phyloP scores from a whole-genome alignment of 2,329 filamentous ascomycete species.

The Didymella pinodella region DNA sequence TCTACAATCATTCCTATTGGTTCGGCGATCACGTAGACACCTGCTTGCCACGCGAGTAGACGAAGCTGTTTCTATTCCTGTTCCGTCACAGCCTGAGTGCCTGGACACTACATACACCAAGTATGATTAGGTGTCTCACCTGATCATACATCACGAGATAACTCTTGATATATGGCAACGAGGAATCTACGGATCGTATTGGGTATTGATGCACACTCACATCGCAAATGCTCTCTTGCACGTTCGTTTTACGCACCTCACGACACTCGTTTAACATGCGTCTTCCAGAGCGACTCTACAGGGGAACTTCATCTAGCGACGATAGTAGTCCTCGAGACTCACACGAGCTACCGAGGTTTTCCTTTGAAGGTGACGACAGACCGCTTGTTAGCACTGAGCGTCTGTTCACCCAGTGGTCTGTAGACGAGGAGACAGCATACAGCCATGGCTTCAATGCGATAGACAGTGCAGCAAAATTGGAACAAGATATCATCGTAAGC shows the following conservation, averaged over 20 bases:
- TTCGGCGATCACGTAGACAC: not conserved
- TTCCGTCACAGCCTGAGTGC: slow-evolving; percentile 12
- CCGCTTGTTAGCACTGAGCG: slow-evolving; percentile 33
- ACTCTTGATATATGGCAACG: not conserved
- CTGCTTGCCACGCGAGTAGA: slow-evolving; percentile 10
- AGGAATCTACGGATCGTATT: not conserved
- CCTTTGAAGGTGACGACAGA: slow-evolving; percentile 28
- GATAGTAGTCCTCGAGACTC: slow-evolving; percentile 14
- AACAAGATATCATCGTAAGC: slow-evolving; percentile 32
- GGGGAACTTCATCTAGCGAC: slow-evolving; percentile 12
- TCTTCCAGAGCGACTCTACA: slow-evolving; percentile 25
- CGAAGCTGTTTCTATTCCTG: slow-evolving; percentile 19
- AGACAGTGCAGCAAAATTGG: slow-evolving; percentile 9
- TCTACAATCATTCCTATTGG: slow-evolving; percentile 3
- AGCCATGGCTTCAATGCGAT: slow-evolving; percentile 18
- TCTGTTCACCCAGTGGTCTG: slow-evolving; percentile 27
- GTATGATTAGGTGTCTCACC: slow-evolving; percentile 3
- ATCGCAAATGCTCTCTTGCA: slow-evolving; percentile 6
- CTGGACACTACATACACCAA: not conserved
- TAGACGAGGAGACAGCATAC: slow-evolving; percentile 25
- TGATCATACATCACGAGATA: not conserved
- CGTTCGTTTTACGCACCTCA: slow-evolving; percentile 12
- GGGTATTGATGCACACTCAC: not conserved
- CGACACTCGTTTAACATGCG: slow-evolving; percentile 21
- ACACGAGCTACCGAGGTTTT: slow-evolving; percentile 28